These are phyloP conservation scores for Magnusiomyces sp. DNA, from an alignment of 1,139 yeast genomes.

Conservation along the genomic window DNA sequence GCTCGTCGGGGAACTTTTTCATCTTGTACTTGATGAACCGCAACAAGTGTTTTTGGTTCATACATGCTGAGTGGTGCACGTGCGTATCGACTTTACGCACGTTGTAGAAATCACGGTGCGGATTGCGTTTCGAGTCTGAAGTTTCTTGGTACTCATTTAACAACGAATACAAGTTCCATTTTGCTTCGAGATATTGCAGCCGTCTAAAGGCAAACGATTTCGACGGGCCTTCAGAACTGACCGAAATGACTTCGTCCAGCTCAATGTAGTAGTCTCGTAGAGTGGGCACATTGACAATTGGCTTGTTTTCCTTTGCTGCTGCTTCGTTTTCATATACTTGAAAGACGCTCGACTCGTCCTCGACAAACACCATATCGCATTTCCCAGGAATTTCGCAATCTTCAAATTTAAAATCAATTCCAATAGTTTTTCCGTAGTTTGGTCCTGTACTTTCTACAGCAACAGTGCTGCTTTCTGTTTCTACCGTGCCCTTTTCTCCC, in stretches of 20 bases:
- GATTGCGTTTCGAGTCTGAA: slow-evolving; percentile 71
- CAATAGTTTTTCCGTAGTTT: slow-evolving; percentile 16
- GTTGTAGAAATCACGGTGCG: slow-evolving; percentile 95
- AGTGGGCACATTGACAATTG: slow-evolving; percentile 59
- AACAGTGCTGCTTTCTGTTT: too few relatives aligned
- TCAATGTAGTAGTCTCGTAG: slow-evolving; percentile 79
- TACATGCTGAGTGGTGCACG: slow-evolving; percentile 97
- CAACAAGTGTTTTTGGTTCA: slow-evolving; percentile 94
- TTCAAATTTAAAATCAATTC: slow-evolving; percentile 51
- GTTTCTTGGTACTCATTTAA: slow-evolving; percentile 90
- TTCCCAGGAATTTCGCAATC: slow-evolving; percentile 60
- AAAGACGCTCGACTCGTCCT: slow-evolving; percentile 59
- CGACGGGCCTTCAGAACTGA: slow-evolving; percentile 93
- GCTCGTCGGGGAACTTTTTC: slow-evolving; percentile 72
- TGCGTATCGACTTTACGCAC: slow-evolving; percentile 98
- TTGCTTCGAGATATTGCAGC: slow-evolving; percentile 87
- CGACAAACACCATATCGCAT: slow-evolving; percentile 41
- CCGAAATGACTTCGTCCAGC: slow-evolving; percentile 56
- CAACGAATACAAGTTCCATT: slow-evolving; percentile 85
- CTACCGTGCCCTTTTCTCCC: too few relatives aligned
- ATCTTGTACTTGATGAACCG: slow-evolving; percentile 90
- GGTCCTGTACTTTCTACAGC: background rate
- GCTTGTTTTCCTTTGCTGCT: slow-evolving; percentile 25
- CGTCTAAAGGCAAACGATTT: slow-evolving; percentile 94
- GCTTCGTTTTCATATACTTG: slow-evolving; percentile 45